These are phyloP conservation scores for Geosmithia putterillii DNA, from an alignment of 2,329 filamentous ascomycete genomes.

Conservation along the genomic window DNA sequence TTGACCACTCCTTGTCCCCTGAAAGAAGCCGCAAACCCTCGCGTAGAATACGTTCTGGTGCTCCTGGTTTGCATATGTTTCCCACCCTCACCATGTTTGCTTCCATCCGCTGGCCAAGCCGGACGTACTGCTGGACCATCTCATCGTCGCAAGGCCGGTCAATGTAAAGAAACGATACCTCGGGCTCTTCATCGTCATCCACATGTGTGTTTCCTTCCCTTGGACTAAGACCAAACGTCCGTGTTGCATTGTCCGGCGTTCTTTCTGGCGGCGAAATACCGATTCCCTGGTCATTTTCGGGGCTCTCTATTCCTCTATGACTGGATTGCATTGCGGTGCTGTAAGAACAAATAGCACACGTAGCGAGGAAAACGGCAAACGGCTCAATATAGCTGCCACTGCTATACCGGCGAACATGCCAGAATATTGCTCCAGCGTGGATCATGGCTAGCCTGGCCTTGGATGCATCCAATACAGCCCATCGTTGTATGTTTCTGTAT, in stretches of 20 bases:
- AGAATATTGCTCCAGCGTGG: conserved; percentile 28
- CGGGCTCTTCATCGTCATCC: neutral
- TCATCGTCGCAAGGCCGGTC: conserved; percentile 44
- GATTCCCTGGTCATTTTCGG: too few species aligned
- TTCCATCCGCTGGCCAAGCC: conserved; percentile 31
- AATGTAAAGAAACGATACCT: conserved; percentile 29
- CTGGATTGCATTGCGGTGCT: conserved; percentile 6
- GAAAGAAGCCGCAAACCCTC: conserved; percentile 3
- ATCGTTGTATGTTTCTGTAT: conserved; percentile 12
- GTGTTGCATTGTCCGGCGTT: too few species aligned
- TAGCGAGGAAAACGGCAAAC: conserved; percentile 18
- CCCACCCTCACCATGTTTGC: conserved; percentile 37
- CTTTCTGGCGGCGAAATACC: too few species aligned
- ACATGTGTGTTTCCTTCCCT: neutral
- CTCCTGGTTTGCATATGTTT: conserved; percentile 20
- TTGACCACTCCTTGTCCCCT: too few species aligned
- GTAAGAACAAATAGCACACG: conserved; percentile 23
- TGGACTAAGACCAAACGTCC: too few species aligned
- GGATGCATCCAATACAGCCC: conserved; percentile 17
- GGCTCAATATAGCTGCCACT: conserved; percentile 22
- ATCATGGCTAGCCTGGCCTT: conserved; percentile 30
- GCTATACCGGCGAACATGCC: conserved; percentile 28
- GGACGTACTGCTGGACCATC: conserved; percentile 40
- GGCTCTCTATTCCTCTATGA: neutral
- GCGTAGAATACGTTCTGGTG: conserved; percentile 5